A percentile compares a stretch with the other conserved stretches of the same genome.
Conservation (phyloP, 371 early-diverging fungal genomes). For the Globomyces sp. region DNA sequence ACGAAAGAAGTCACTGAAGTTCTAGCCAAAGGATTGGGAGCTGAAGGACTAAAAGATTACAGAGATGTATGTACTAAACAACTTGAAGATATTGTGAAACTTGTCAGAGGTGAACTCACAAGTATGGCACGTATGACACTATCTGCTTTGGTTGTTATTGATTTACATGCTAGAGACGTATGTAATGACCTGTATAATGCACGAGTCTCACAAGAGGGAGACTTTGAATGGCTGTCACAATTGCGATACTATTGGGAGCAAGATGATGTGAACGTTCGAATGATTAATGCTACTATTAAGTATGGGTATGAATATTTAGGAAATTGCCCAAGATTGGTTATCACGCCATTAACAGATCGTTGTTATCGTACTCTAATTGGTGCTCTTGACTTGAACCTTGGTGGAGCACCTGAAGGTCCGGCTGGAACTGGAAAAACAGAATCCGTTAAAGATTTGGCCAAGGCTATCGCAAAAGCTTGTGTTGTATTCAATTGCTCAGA, state of each 20-base stretch:
- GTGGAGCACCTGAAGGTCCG: slow-evolving; percentile 57
- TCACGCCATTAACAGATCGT: slow-evolving; percentile 57
- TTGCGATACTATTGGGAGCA: slow-evolving; percentile 59
- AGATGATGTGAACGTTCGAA: slow-evolving; percentile 52
- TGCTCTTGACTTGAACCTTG: slow-evolving; percentile 55
- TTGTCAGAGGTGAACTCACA: slow-evolving; percentile 51
- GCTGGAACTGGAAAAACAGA: slow-evolving; percentile 62
- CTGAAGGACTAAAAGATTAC: slow-evolving; percentile 38
- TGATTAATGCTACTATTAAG: slow-evolving; percentile 55
- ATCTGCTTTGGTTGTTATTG: slow-evolving; percentile 54
- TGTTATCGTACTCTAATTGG: slow-evolving; percentile 59
- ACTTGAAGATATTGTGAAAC: slow-evolving; percentile 49
- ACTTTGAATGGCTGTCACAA: slow-evolving; percentile 58
- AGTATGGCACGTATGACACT: slow-evolving; percentile 53
- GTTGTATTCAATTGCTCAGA: slow-evolving; percentile 65
- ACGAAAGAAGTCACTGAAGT: slow-evolving; percentile 53
- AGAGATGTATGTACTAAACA: slow-evolving; percentile 45
- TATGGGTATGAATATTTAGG: slow-evolving; percentile 60
- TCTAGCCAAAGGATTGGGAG: slow-evolving; percentile 38
- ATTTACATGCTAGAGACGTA: slow-evolving; percentile 58
- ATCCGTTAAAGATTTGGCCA: slow-evolving; percentile 60
- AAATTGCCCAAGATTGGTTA: slow-evolving; percentile 50
- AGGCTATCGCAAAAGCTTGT: slow-evolving; percentile 58
- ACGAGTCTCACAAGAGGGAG: slow-evolving; percentile 41
- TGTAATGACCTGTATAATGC: slow-evolving; percentile 47